Evolutionary conservation across 495 filamentous ascomycete genomes (phyloP).

Genomic region (Annulohypoxylon bovei): DNA sequence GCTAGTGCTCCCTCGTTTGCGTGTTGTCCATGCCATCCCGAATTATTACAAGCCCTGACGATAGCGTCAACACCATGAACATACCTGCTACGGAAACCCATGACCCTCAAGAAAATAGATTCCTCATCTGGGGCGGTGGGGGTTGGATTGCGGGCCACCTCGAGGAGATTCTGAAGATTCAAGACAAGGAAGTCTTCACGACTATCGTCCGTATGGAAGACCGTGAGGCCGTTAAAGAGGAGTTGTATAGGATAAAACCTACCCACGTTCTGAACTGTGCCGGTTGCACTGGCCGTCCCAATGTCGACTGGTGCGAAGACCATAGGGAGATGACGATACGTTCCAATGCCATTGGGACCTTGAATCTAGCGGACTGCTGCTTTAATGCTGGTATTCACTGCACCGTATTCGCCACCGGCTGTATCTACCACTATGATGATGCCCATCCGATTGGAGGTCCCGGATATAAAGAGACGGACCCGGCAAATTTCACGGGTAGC

Average conservation of each 20-base stretch:
- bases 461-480: conserved; percentile 69
- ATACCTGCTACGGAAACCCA: conserved; percentile 40
- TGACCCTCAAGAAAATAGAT: conserved; percentile 49
- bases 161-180: conserved; percentile 66
- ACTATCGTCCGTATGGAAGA: conserved; percentile 71
- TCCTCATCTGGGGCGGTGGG: conserved; percentile 70
- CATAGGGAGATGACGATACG: conserved; percentile 71
- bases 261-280: conserved; percentile 72
- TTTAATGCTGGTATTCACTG: conserved; percentile 65
- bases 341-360: conserved; percentile 70
- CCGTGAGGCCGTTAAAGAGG: conserved; percentile 63
- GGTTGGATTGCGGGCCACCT: conserved; percentile 73
- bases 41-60: neutral
- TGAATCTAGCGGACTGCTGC: conserved; percentile 71
- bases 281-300: conserved; percentile 72
- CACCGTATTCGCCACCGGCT: conserved; percentile 73
- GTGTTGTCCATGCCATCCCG: neutral
- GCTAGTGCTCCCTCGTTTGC: neutral
- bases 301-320: conserved; percentile 77
- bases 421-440: conserved; percentile 70
- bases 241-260: conserved; percentile 66
- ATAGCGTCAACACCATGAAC: neutral
- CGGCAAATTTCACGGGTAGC: conserved; percentile 70
- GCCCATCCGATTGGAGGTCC: conserved; percentile 66
- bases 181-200: conserved; percentile 67